Base-by-base conservation (phyloP, 768 basidiomycete species). In the Boletellus ananas region DNA sequence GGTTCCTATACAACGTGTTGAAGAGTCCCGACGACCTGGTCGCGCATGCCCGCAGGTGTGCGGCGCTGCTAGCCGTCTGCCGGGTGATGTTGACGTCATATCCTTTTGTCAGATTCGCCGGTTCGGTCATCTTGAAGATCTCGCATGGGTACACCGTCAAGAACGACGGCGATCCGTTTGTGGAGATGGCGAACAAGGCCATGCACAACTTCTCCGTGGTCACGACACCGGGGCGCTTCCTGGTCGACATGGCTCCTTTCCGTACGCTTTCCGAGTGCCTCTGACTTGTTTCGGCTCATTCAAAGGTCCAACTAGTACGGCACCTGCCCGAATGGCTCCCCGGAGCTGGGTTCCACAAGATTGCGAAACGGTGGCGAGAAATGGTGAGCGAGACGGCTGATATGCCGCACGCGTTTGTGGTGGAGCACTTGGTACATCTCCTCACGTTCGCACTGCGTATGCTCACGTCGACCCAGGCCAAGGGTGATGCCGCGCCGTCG, bases 91-190 rank as follows among this genome's bases (percentile, higher is more conserved):
- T 29, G 40, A n/a, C 7, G 10, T 16, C 21, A 46, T 17, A n/a
- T 27, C 1, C 3, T 17, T 29, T 8, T 16, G 17, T 18, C 41
- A 76, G 76, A 35, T 54, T 64, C 46, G 61, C 68, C 0, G 17
- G n/a, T 17, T 37, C 36, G n/a, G 36, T 37, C 17, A 37, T 18
- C 36, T 37, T 37, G 36, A 37, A 37, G 16, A 18, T 37, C 36
- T n/a, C 36, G 35, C 67, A 74, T 43, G 75, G 74, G 3, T 61
- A 72, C 17, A 55, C 65, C 11, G 66, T 71, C 14, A 34, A 61
- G 44, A 54, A 58, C 3, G 52, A 59, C 2, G 39, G 60, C 21
- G 74, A 75, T 52, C 69, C 67, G 0, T 65, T 69, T 21, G 57
- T 72, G 13, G 41, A 62, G 21, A 44, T 59, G 29, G 64, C 64